A percentile compares a stretch with the other conserved stretches of the same genome.
phyloP scores from a whole-genome alignment of 2,329 filamentous ascomycete species.

The Lecanicillium sp. region DNA sequence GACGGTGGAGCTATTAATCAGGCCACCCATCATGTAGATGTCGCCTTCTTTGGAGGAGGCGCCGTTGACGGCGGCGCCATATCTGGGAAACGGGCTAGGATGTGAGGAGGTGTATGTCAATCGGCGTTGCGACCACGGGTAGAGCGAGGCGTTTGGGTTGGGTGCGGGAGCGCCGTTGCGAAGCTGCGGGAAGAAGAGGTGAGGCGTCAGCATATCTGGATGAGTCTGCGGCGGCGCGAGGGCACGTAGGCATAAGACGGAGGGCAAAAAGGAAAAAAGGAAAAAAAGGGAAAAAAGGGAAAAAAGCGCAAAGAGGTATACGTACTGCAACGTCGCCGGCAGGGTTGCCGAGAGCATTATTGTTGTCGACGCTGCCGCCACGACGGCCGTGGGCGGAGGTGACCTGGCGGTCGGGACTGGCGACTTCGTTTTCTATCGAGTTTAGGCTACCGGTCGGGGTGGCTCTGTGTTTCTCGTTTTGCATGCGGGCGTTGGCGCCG shows the following conservation, averaged over 20 bases:
- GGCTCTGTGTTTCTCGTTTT: conserved; percentile 57
- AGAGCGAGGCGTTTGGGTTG: conserved; percentile 71
- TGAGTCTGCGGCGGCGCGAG: neutral
- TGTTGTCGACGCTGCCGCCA: conserved; percentile 44
- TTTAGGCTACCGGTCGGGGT: conserved; percentile 74
- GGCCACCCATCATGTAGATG: conserved; percentile 93
- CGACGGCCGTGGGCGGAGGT: conserved; percentile 51
- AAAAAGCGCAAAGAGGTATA: conserved; percentile 14
- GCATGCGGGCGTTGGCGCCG: conserved; percentile 39
- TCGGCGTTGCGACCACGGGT: conserved; percentile 91
- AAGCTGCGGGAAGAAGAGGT: conserved; percentile 33
- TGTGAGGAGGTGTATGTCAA: conserved; percentile 79
- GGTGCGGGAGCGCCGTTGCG: conserved; percentile 46
- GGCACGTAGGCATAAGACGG: neutral
- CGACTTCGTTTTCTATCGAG: conserved; percentile 57
- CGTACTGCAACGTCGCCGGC: conserved; percentile 37
- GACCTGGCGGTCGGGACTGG: conserved; percentile 49
- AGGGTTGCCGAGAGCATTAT: conserved; percentile 26
- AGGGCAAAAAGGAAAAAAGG: neutral
- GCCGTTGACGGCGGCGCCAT: conserved; percentile 93
- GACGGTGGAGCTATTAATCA: conserved; percentile 91
- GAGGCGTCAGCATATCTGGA: conserved; percentile 2
- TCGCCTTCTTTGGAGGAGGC: conserved; percentile 92
- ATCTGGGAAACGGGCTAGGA: conserved; percentile 86
- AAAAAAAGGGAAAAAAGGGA: neutral